These are phyloP conservation scores for Aspergillus cavernicola DNA, from an alignment of 495 filamentous ascomycete genomes.

Conservation along the genomic window DNA sequence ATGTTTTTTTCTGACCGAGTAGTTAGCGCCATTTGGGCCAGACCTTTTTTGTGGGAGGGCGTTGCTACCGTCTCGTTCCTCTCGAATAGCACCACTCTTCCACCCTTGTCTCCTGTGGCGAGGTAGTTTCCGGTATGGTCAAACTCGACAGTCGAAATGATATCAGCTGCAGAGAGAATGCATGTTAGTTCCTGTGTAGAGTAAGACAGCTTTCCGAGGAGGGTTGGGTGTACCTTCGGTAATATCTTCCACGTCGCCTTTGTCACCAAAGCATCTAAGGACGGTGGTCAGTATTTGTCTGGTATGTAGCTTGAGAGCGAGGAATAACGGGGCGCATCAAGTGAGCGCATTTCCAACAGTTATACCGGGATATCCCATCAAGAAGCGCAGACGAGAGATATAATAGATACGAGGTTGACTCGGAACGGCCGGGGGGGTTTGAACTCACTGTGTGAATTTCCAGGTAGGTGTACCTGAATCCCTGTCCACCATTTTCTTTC, in stretches of 20 bases:
- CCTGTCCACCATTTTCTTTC: slow-evolving; percentile 89
- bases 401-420: not conserved
- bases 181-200: slow-evolving; percentile 5
- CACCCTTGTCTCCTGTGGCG: slow-evolving; percentile 96
- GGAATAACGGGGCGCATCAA: not conserved
- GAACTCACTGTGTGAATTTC: slow-evolving; percentile 99
- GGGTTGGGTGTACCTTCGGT: slow-evolving; percentile 77
- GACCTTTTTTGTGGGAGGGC: slow-evolving; percentile 6
- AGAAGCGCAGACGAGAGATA: not conserved
- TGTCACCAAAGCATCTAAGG: slow-evolving; percentile 94
- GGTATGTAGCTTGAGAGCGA: not conserved
- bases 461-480: slow-evolving; percentile 91
- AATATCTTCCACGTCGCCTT: slow-evolving; percentile 99
- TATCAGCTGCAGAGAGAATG: slow-evolving; percentile 66
- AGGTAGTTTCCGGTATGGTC: slow-evolving; percentile 98
- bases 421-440: slow-evolving; percentile 11
- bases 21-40: slow-evolving; percentile 16
- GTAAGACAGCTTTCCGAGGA: too few species aligned
- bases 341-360: not conserved
- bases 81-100: slow-evolving; percentile 93
- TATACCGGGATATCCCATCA: not conserved
- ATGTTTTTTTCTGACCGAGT: slow-evolving; percentile 89
- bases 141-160: slow-evolving; percentile 99
- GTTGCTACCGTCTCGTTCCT: slow-evolving; percentile 83
- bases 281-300: slow-evolving; percentile 8